Percentiles rank a stretch among this genome's conserved stretches.
Conservation (phyloP, 768 basidiomycete species). For the Boletus reticuloceps region DNA sequence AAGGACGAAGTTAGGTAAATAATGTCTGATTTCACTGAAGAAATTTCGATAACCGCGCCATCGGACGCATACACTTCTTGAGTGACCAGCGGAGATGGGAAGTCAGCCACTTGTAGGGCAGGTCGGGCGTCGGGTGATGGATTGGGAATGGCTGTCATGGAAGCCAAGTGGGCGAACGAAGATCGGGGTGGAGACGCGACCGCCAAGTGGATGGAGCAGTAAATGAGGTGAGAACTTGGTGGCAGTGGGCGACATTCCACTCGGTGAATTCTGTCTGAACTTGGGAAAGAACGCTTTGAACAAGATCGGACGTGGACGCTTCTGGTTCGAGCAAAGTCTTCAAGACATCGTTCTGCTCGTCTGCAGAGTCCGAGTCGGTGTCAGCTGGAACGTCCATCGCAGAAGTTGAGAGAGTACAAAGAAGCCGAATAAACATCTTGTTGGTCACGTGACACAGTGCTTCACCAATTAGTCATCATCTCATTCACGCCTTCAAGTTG, state of each 20-base stretch:
- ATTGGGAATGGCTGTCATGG: neutral
- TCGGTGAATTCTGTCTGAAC: constrained; percentile 24
- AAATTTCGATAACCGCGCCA: constrained; percentile 8
- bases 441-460: constrained; percentile 5
- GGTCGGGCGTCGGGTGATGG: neutral
- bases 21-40: constrained; percentile 14
- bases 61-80: constrained; percentile 17
- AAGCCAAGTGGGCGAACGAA: constrained; percentile 5
- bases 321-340: constrained; percentile 3
- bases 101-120: neutral
- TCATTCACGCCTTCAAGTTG: neutral
- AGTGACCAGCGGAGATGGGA: neutral
- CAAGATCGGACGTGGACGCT: constrained; percentile 7
- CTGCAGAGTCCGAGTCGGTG: constrained; percentile 4
- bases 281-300: constrained; percentile 13
- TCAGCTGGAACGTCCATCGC: neutral
- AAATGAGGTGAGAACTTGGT: constrained; percentile 12
- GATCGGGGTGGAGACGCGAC: constrained; percentile 8
- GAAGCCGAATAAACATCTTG: too few relatives aligned
- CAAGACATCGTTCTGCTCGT: constrained; percentile 11
- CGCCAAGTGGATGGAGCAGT: constrained; percentile 15
- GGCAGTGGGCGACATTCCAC: constrained; percentile 19
- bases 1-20: constrained; percentile 10
- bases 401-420: neutral
- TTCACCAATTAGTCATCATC: neutral